Base-by-base conservation (phyloP, 179 eudicot genomes). In the Patellifolia procumbens region DNA sequence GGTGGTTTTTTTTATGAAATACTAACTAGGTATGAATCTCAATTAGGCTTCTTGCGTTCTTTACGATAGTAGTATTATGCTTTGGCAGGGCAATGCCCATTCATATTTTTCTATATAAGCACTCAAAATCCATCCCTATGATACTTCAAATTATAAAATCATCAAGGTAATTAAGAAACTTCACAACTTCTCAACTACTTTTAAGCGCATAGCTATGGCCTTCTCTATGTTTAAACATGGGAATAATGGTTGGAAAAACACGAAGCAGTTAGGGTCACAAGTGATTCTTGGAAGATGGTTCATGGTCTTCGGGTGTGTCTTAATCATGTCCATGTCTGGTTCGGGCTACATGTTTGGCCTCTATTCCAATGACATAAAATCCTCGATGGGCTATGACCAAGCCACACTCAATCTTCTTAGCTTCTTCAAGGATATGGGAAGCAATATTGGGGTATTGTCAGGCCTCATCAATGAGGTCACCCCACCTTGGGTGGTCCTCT, bases 381-480 rank as follows among this genome's bases (percentile, higher is more conserved):
- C 80, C 35, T 29, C 46, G 17, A 65, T 75, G 78, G 78, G 78
- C n/a, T 75, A 75, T 39, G 78, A 75, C 31, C 78, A 83, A 56
- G 72, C 73, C 11, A 83, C 83, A 24, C 80, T 83, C 0, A 83
- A 83, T 28, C 37, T 80, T n/a, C 79, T 68, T 82, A 76, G 86
- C 16, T 73, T 79, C 20, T 83, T 83, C 62, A 83, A 80, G 60
- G 86, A 83, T n/a, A 32, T 83, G n/a, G 87, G 84, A 13, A 68
- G 82, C 2, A 81, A 75, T 63, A 82, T 79, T 16, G 87, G 87
- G 1, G 78, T 81, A 12, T 68, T 62, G 15, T 70, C 81, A 12
- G 81, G 84, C 35, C 61, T 81, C 24, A 29, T 81, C 39, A 31
- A 74, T 43, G 84, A 81, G 63, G 65, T 73, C 35, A 16, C 81